Evolutionary conservation across 306 rosid genomes (phyloP), one percentile per base, ranked within the genome.

Genomic region (Pachyrhizus erosus): DNA sequence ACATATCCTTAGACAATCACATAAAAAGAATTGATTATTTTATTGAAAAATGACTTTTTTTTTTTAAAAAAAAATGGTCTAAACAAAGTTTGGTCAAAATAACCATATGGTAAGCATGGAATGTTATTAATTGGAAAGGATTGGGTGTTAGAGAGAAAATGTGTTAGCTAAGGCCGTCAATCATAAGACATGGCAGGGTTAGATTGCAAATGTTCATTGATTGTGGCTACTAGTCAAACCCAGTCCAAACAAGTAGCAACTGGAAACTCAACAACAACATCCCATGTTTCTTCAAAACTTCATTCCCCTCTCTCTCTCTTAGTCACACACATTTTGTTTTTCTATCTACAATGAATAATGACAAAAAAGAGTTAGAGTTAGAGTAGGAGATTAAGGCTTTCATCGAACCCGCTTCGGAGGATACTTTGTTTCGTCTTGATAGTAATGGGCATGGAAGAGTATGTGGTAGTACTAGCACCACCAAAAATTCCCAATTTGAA

Each of bases 401-500:
- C 20, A 69, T 49, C 49, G 88, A 68, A 14, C 86, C 82, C 31
- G 83, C 80, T 88, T 89, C 91, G 76, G 97, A 93, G 57, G 96
- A n/a, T n/a, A n/a, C n/a, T n/a, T n/a, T n/a, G n/a, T n/a, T n/a
- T n/a, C n/a, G n/a, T n/a, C n/a, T n/a, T n/a, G n/a, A n/a, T n/a
- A n/a, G n/a, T n/a, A n/a, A n/a, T n/a, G n/a, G n/a, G n/a, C n/a
- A n/a, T n/a, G n/a, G n/a, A n/a, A n/a, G n/a, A n/a, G n/a, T n/a
- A n/a, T n/a, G n/a, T n/a, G n/a, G n/a, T n/a, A 85, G 75, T 74
- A 37, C 87, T 60, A 73, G 85, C 67, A 88, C 86, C 52, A 88
- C 90, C 43, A 94, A 91, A 15, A 91, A 76, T 27, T 90, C 93
- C 1, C 83, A 80, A 33, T 85, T 86, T n/a, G 95, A 86, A 21